Base-by-base conservation (phyloP, 768 basidiomycete species). In the Agaricus blazei region DNA sequence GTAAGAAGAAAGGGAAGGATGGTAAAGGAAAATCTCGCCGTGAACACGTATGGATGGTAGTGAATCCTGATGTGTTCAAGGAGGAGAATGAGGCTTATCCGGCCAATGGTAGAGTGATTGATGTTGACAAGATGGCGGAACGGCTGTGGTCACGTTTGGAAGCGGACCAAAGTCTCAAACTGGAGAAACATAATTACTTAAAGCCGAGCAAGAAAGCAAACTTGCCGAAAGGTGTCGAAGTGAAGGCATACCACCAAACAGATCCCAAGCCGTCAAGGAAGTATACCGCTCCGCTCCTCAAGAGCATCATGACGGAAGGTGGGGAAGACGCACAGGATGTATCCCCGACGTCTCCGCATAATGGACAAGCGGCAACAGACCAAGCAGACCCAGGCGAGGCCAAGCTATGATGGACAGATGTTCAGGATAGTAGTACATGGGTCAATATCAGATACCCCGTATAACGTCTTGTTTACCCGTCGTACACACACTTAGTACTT, bases 191-290 rank as follows among this genome's bases (percentile, higher is more conserved):
- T 59, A 76, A 78, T 62, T 72, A 69, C 58, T 70, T 78, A 52
- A 63, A 66, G 28, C 43, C 75, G 45, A 62, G 58, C 42, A 63
- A 52, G 60, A 67, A 64, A 27, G 54, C 28, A 14, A n/a, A 8
- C 54, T 64, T 70, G 59, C 68, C 70, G n/a, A 36, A 50, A 55
- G 68, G 60, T n/a, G 65, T 73, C 29, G 70, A 66, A 46, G 76
- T 72, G 41, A 75, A 74, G 55, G 77, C 81, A 0, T 92, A 88
- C 69, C 76, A 81, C 58, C 89, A 92, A 67, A 75, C 76, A 42
- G 87, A 90, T 60, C 71, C 74, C 23, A 63, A 77, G 41, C 84
- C 77, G 23, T 87, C 82, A 12, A 74, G 88, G 54, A 90, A 90
- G 63, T 75, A 71, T 37, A 79, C 80, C 12, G 87, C 88, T 8